Conservation (phyloP, 495 filamentous ascomycete species). For the Penicillium pancosmium region DNA sequence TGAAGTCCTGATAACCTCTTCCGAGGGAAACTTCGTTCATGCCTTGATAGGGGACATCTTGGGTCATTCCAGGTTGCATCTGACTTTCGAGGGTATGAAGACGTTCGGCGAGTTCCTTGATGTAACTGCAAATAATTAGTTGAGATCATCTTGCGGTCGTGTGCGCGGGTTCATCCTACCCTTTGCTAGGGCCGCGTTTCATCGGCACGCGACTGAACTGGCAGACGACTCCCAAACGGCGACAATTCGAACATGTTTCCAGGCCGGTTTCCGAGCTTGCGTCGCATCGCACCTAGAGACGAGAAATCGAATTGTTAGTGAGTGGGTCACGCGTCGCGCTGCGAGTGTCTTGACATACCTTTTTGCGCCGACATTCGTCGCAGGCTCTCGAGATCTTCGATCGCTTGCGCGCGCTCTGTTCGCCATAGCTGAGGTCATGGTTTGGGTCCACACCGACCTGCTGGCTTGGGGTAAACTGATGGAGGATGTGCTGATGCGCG, state of each 20-base stretch:
- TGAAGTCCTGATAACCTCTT: conserved; percentile 51
- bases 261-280: conserved; percentile 77
- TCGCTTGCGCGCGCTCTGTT: conserved; percentile 75
- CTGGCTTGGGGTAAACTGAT: conserved; percentile 48
- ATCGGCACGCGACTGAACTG: conserved; percentile 91
- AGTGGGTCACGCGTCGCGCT: conserved; percentile 13
- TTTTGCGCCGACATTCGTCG: conserved; percentile 94
- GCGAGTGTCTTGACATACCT: conserved; percentile 51
- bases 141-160: not conserved
- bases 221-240: conserved; percentile 73
- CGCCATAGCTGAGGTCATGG: conserved; percentile 54
- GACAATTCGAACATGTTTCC: conserved; percentile 84
- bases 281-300: conserved; percentile 82
- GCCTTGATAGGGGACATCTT: conserved; percentile 49
- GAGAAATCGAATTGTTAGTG: conserved; percentile 25
- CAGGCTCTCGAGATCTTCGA: conserved; percentile 93
- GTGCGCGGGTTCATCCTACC: conserved; percentile 51
- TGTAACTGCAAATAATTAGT: conserved; percentile 65
- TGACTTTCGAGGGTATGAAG: conserved; percentile 80
- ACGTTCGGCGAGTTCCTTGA: conserved; percentile 92
- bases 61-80: conserved; percentile 52
- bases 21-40: conserved; percentile 52
- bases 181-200: conserved; percentile 95
- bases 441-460: conserved; percentile 57
- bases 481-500: conserved; percentile 50